Base-by-base conservation (phyloP, 2,329 filamentous ascomycete genomes). In the Pseudogymnoascus sp. region DNA sequence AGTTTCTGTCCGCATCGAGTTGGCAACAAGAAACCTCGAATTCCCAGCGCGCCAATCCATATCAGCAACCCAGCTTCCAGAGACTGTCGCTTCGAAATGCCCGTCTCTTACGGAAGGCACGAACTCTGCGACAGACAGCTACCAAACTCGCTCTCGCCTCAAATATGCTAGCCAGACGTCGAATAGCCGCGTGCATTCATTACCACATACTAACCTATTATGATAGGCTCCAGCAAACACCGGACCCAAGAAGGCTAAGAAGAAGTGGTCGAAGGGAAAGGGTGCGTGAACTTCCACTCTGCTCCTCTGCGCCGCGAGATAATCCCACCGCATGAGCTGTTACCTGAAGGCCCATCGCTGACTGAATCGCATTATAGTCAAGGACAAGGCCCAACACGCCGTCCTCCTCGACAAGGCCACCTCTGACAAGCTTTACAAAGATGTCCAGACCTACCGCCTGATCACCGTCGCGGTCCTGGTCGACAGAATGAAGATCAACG, bases 301-400 rank as follows among this genome's bases (percentile, higher is more conserved):
- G 62, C 63, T 31, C 42, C 65, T 64, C 66, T 37, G 36, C 60
- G 59, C 60, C 63, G 62, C 49, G 53, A 11, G 31, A 21, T 14
- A 59, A 46, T 49, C 8, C 28, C 28, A 38, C 59, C 56, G 62
- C 40, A 59, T 56, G 65, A 66, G 43, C 18, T 25, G 12, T 43
- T 36, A 16, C 18, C 46, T 60, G 31, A 9, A 63, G 34, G 61
- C 63, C 69, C 37, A 68, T 62, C 53, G 43, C 61, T 66, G 68
- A 79, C 77, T 66, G 79, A 79, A 75, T 42, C 21, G 38, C 36
- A 75, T 76, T 72, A 84, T 80, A 92, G 95, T 99, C 86, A 99
- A 99, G 95, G 95, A 99, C 88, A 99, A 99, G 93, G 93, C 95
- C 82, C 90, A 97, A 81, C 95, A 99, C 88, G 91, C 90, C 81